Percentiles rank a stretch among this genome's conserved stretches.
Conservation (phyloP, 1,284 basidiomycete genomes). For the Rhodotorula sp. region DNA sequence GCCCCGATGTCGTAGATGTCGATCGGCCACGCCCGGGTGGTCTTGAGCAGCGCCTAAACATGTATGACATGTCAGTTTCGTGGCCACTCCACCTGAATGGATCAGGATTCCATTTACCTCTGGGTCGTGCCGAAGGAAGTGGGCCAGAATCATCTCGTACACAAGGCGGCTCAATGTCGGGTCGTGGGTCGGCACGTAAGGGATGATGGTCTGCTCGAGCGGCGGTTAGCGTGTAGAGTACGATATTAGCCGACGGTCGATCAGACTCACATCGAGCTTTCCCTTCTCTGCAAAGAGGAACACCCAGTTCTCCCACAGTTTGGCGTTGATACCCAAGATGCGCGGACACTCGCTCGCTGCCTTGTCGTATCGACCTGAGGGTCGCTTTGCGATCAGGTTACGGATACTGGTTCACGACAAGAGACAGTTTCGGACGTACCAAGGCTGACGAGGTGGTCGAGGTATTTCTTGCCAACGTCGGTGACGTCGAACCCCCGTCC, state of each 20-base stretch:
- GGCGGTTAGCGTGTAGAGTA: neutral
- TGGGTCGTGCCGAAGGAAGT: conserved; percentile 77
- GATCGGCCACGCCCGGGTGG: conserved; percentile 82
- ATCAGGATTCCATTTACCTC: conserved; percentile 52
- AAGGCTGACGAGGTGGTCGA: conserved; percentile 72
- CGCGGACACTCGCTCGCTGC: conserved; percentile 84
- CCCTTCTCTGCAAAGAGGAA: conserved; percentile 83
- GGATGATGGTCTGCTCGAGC: conserved; percentile 69
- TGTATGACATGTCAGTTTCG: neutral
- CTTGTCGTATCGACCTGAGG: conserved; percentile 68
- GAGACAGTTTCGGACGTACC: conserved; percentile 55
- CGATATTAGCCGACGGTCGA: neutral
- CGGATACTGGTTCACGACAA: accelerated
- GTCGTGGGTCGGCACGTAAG: conserved; percentile 76
- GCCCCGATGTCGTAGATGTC: conserved; percentile 85
- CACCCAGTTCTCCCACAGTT: conserved; percentile 93
- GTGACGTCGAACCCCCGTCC: conserved; percentile 59
- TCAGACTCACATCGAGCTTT: conserved; percentile 65
- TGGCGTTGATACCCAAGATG: conserved; percentile 74
- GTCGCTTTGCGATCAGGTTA: neutral
- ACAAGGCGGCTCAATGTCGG: conserved; percentile 79
- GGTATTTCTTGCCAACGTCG: conserved; percentile 77
- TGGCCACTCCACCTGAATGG: too few species aligned
- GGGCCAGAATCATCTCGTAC: conserved; percentile 91
- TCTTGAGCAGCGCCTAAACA: conserved; percentile 66